These are phyloP conservation scores for Silene noctiflora DNA, from an alignment of 179 eudicot genomes.

Conservation along the genomic window DNA sequence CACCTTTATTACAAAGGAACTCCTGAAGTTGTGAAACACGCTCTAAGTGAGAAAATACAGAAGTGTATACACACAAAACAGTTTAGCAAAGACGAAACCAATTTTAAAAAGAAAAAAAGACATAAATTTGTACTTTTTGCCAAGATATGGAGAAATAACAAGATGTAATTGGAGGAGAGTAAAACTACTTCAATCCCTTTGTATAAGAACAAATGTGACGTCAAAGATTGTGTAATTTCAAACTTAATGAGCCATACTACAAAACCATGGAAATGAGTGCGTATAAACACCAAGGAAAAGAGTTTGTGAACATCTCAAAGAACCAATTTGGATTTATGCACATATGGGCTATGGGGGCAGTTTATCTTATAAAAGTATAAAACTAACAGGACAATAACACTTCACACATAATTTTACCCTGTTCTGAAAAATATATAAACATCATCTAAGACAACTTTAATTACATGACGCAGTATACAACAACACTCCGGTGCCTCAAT, in stretches of 20 bases:
- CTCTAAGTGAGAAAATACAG: constrained; percentile 12
- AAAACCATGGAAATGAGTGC: background rate
- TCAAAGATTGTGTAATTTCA: background rate
- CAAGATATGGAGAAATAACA: background rate
- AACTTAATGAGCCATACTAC: background rate
- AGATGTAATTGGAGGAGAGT: background rate
- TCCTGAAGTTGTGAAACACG: constrained; percentile 47
- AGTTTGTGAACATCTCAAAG: background rate
- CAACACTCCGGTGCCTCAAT: too few species aligned
- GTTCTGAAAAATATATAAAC: background rate
- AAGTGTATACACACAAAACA: constrained; percentile 8
- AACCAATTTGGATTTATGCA: background rate
- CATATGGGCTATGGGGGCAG: background rate
- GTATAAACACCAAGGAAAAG: background rate
- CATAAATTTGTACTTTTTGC: background rate
- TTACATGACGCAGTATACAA: background rate
- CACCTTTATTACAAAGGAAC: constrained; percentile 61
- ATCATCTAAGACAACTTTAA: background rate
- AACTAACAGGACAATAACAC: background rate
- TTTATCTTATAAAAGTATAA: background rate
- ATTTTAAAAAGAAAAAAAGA: background rate
- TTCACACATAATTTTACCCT: background rate
- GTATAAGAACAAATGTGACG: background rate
- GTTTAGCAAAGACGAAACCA: background rate
- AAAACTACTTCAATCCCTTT: background rate